phyloP scores from a whole-genome alignment of 106 monocot genomes.

The Iris macrosiphon region DNA sequence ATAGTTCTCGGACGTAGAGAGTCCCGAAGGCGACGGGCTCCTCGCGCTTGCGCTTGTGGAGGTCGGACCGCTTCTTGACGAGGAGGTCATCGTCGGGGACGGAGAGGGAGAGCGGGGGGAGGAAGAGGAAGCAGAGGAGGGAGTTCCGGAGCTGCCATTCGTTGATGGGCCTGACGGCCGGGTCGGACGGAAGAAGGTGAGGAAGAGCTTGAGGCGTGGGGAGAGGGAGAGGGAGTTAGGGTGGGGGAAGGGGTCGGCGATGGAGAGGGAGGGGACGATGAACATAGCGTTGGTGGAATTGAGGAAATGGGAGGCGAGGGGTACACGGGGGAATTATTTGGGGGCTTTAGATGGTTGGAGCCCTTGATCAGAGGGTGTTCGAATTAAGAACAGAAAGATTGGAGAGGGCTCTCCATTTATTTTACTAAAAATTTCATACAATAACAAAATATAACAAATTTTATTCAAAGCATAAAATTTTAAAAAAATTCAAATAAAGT shows the following conservation, averaged over 20 bases:
- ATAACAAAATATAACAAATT: too few species aligned
- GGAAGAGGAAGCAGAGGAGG: conserved; percentile 74
- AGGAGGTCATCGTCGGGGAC: conserved; percentile 64
- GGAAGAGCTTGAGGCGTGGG: conserved; percentile 66
- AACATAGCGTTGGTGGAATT: too few species aligned
- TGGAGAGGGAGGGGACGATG: conserved; percentile 20
- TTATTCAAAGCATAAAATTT: too few species aligned
- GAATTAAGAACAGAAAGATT: too few species aligned
- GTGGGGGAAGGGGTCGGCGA: conserved; percentile 37
- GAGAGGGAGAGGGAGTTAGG: conserved; percentile 54
- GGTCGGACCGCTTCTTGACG: conserved; percentile 53
- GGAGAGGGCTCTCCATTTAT: too few species aligned
- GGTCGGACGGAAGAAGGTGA: conserved; percentile 92
- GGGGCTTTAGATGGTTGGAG: too few species aligned
- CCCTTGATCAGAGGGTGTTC: too few species aligned
- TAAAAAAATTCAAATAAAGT: too few species aligned
- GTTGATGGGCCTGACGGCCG: conserved; percentile 71
- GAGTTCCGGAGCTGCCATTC: conserved; percentile 84
- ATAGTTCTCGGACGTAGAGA: conserved; percentile 61
- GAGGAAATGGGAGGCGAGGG: too few species aligned
- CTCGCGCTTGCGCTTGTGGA: conserved; percentile 76
- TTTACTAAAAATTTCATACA: too few species aligned
- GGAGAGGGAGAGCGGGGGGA: conserved; percentile 35
- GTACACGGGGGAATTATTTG: too few species aligned
- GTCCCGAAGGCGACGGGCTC: conserved; percentile 78